Evolutionary conservation across 495 filamentous ascomycete species (phyloP), one percentile per base, ranked within the genome.

Genomic region (Cercophora sp.): DNA sequence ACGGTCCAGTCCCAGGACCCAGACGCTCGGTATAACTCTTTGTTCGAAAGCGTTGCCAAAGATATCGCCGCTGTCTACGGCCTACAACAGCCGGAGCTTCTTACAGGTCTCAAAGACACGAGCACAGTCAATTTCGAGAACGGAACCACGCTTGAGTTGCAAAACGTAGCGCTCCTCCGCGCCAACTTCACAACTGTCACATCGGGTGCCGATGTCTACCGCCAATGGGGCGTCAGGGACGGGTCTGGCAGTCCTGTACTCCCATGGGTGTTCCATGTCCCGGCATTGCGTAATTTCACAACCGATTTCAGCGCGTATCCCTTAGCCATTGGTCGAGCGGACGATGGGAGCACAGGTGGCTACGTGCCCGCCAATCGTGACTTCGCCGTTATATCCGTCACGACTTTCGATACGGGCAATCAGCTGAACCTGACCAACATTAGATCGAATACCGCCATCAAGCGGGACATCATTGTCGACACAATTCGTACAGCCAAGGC

Each of bases 11-110:
- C 31, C 8, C 68, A 72, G 10, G 70, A 72, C 32, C 58, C 61
- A 1, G 68, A 70, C 34, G 60, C 70, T 9, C 63, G 59, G 8
- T 72, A 59, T 54, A 65, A 65, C 40, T 16, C 40, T 8, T 24
- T 63, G 2, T 56, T 62, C 13, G 51, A 19, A 2, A 58, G 37
- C 11, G 9, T 57, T 0, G 25, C 48, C 13, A 52, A 42, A 18
- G 29, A 42, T 13, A 18, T 51, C 39, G 25, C 49, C 16, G 15
- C 19, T 32, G 0, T 6, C 8, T 19, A 34, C 32, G 0, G n/a
- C 8, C 13, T 10, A 13, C 4, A 8, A 19, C 10, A 4, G 5
- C 22, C 44, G 19, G 23, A 26, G 4, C 41, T 37, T 11, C 8
- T 32, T 1, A 22, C 49, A 2, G 39, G 19, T 11, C 48, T 58